These are phyloP conservation scores for Mitragyna speciosa DNA, from an alignment of 257 asterid species.

Conservation along the genomic window DNA sequence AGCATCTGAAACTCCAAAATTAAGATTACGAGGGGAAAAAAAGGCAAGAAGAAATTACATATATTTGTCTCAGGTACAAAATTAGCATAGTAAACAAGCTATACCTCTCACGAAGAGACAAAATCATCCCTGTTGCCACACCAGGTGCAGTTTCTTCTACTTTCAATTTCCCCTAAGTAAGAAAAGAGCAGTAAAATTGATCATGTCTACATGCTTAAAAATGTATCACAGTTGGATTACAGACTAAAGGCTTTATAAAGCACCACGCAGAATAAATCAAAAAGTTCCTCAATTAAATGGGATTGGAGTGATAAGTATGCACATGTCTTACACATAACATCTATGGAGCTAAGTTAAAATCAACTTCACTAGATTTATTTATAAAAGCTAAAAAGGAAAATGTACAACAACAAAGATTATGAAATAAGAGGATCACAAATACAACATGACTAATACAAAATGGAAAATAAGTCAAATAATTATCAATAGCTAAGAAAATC, in stretches of 20 bases:
- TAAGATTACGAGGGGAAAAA: background rate
- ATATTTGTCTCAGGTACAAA: background rate
- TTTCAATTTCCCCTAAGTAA: constrained; percentile 51
- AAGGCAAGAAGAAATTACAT: background rate
- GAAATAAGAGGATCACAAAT: background rate
- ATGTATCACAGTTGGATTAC: background rate
- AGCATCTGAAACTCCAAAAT: background rate
- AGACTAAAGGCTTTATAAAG: background rate
- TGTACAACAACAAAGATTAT: too few relatives aligned
- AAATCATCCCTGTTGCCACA: constrained; percentile 83
- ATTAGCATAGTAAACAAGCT: background rate
- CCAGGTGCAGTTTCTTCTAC: constrained; percentile 93
- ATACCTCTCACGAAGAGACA: constrained; percentile 92
- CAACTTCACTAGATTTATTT: background rate
- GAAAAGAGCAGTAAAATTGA: constrained; percentile 12
- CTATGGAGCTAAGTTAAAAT: background rate
- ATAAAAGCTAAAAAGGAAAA: background rate
- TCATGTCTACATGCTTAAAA: background rate
- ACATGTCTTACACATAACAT: background rate
- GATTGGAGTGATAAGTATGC: background rate
- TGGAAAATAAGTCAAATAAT: too few relatives aligned
- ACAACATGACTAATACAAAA: background rate
- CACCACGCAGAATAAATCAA: background rate
- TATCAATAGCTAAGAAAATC: background rate
- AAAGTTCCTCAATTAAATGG: background rate